These are phyloP conservation scores for Lachancea waltii DNA, from an alignment of 805 yeast genomes.

Conservation along the genomic window DNA sequence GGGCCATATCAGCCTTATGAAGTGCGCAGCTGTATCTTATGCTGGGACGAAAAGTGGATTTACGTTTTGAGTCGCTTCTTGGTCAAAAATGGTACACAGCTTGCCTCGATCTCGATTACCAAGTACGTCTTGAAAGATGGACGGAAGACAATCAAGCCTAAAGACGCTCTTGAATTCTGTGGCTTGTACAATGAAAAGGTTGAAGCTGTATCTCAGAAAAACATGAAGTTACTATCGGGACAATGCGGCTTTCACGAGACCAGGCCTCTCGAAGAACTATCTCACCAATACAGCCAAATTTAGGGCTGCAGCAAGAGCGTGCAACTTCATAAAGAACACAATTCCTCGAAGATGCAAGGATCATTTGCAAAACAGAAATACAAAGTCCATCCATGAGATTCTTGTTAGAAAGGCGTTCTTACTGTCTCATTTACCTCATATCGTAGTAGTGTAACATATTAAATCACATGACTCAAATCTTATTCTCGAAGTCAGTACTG, in stretches of 20 bases:
- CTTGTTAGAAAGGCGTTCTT: too few relatives aligned
- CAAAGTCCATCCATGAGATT: too few relatives aligned
- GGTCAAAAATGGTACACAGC: constrained; percentile 31
- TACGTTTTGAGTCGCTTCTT: constrained; percentile 62
- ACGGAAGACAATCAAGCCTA: constrained; percentile 67
- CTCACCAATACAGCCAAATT: constrained; percentile 10
- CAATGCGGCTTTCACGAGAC: constrained; percentile 30
- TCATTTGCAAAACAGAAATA: too few relatives aligned
- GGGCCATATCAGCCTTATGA: constrained; percentile 54
- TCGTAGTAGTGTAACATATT: too few relatives aligned
- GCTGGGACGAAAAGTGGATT: constrained; percentile 89
- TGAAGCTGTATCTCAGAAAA: constrained; percentile 36
- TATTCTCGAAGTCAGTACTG: too few relatives aligned
- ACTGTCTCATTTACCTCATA: too few relatives aligned
- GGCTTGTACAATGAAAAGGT: constrained; percentile 52
- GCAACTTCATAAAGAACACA: too few relatives aligned
- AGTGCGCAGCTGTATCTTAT: constrained; percentile 52
- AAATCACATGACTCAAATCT: background rate
- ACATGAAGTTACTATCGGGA: constrained; percentile 28
- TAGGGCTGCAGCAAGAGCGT: background rate
- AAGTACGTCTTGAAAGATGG: constrained; percentile 79
- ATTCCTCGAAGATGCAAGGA: too few relatives aligned
- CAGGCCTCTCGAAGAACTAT: constrained; percentile 18
- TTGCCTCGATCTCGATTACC: constrained; percentile 58
- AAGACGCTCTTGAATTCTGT: constrained; percentile 47